Evolutionary conservation across 2,329 filamentous ascomycete genomes (phyloP).

Genomic region (Microdochium trichocladiopsis): DNA sequence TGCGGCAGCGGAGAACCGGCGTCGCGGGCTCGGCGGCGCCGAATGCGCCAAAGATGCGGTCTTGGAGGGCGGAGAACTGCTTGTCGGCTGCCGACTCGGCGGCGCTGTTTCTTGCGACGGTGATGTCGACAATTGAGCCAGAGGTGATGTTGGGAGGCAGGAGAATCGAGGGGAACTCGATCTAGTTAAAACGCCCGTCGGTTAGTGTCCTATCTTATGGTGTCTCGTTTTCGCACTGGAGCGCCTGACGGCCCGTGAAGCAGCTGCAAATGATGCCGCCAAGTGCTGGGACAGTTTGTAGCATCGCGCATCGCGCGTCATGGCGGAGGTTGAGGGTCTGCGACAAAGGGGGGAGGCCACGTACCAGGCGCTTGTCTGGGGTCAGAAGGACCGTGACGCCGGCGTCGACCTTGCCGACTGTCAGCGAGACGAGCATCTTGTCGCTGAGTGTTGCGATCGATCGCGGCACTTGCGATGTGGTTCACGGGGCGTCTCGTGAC

Average conservation of each 20-base stretch:
- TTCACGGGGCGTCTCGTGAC: not conserved
- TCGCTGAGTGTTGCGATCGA: not conserved
- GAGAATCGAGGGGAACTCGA: slow-evolving; percentile 97
- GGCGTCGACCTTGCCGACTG: slow-evolving; percentile 98
- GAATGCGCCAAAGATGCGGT: slow-evolving; percentile 80
- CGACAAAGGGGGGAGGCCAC: slow-evolving; percentile 21
- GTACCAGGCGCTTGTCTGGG: slow-evolving; percentile 90
- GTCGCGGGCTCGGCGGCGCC: slow-evolving; percentile 70
- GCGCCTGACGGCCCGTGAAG: no score
- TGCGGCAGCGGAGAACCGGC: slow-evolving; percentile 82
- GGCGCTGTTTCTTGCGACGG: slow-evolving; percentile 76
- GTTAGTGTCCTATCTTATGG: slow-evolving; percentile 10
- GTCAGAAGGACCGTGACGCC: slow-evolving; percentile 96
- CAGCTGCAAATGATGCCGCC: no score
- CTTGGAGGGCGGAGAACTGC: slow-evolving; percentile 79
- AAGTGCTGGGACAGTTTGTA: no score
- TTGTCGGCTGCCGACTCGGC: slow-evolving; percentile 71
- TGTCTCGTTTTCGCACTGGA: not conserved
- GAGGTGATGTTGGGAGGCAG: slow-evolving; percentile 92
- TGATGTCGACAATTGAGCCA: slow-evolving; percentile 96
- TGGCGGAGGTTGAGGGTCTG: not conserved
- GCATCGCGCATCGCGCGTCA: not conserved
- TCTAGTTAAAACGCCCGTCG: slow-evolving; percentile 45
- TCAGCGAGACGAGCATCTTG: slow-evolving; percentile 88
- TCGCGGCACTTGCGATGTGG: not conserved